Base-by-base conservation (phyloP, 169 alveolate genomes). In the Cryptosporidium ubiquitum region DNA sequence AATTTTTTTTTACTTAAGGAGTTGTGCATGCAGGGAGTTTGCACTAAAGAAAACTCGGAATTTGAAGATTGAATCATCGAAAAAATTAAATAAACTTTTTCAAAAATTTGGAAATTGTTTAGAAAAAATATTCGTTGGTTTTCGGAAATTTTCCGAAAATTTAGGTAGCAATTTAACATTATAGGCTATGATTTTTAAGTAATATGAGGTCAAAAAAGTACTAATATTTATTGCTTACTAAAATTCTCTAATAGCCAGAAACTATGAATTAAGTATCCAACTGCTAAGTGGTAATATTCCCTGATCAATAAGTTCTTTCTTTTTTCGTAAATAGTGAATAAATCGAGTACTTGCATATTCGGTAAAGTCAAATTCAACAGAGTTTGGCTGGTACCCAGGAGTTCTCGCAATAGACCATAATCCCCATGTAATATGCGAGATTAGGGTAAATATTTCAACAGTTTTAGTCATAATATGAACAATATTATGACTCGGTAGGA, bases 341-440 rank as follows among this genome's bases (percentile, higher is more conserved):
- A 79, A 79, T n/a, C 86, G 60, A 31, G 61, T 37, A 31, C 52
- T 79, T 39, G 86, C 91, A 57, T 86, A 86, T 58, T 86, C 49
- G 49, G 92, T 55, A 73, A 91, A 93, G 70, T 92, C 94, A 60
- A 89, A 89, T 40, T 70, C 71, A 55, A 68, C 66, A 33, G 93
- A 51, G 89, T 58, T 86, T 66, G 91, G 71, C 10, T 70, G 84
- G 37, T 86, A 39, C 40, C 86, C 86, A 16, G 93, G 69, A 69
- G 84, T 85, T 51, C 93, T 85, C 18, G 85, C 93, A 68, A 85
- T 44, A 23, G 95, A 92, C 96, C 96, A 94, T 20, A 92, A 85
- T 49, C 94, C 94, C 96, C 96, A 94, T 51, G 93, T 70, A 40
- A 94, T 68, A 52, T 91, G 94, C 12, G 93, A 85, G 18, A 94